A percentile compares a stretch with the other conserved stretches of the same genome.
Evolutionary conservation across 306 rosid genomes (phyloP).

Genomic region (Vicia faba): DNA sequence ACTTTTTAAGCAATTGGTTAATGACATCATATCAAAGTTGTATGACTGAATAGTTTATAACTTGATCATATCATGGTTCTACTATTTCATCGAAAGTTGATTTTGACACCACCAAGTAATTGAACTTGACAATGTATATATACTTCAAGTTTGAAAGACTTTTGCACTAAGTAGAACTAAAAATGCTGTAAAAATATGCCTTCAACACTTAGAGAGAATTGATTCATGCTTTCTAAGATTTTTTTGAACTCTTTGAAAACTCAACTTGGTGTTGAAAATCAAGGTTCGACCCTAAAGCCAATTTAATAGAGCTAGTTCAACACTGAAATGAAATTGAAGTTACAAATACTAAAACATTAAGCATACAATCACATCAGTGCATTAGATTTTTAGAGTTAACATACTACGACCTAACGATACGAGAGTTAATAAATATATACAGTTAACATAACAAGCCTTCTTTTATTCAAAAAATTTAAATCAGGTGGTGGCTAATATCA

Average conservation of each 20-base stretch:
- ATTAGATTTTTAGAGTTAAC: background rate
- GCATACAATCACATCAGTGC: background rate
- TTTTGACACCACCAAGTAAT: background rate
- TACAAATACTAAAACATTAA: constrained; percentile 19
- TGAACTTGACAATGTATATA: background rate
- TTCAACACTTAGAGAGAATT: background rate
- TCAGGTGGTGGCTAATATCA: constrained; percentile 23
- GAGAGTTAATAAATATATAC: constrained; percentile 25
- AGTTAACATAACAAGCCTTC: constrained; percentile 7
- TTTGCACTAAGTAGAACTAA: background rate
- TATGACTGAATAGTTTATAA: background rate
- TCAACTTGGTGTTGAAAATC: background rate
- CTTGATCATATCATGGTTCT: background rate
- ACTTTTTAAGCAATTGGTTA: background rate
- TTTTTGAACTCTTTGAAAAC: constrained; percentile 6
- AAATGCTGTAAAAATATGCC: background rate
- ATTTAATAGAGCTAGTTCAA: constrained; percentile 4
- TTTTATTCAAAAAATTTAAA: constrained; percentile 25
- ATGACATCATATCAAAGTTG: background rate
- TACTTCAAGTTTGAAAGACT: background rate
- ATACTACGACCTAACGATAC: background rate
- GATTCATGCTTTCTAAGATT: background rate
- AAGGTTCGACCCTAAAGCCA: background rate
- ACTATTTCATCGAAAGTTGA: background rate
- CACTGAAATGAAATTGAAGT: constrained; percentile 5